Conservation (phyloP, 768 basidiomycete species). For the Lactarius sp. region DNA sequence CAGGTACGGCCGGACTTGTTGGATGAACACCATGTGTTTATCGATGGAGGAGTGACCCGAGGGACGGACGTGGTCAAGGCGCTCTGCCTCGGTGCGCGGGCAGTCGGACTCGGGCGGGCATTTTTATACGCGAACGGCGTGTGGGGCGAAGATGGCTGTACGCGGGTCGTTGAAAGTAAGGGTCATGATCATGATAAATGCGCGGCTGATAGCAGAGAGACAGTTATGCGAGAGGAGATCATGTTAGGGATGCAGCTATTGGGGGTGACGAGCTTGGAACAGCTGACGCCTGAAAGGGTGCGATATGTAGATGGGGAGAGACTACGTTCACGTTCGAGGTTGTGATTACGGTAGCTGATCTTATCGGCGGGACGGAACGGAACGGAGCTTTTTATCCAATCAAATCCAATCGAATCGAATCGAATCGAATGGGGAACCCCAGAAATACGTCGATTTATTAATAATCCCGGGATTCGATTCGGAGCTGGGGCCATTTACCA, state of each 20-base stretch:
- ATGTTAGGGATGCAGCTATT: constrained; percentile 38
- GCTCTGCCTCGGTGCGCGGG: constrained; percentile 44
- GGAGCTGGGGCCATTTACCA: no score
- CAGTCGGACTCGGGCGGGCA: constrained; percentile 42
- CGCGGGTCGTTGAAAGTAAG: constrained; percentile 30
- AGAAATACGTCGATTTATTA: background rate
- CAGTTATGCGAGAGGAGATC: constrained; percentile 41
- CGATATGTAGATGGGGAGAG: constrained; percentile 25
- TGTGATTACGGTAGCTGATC: background rate
- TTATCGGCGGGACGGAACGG: no score
- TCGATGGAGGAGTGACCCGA: constrained; percentile 44
- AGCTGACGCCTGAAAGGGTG: constrained; percentile 38
- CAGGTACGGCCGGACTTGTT: constrained; percentile 40
- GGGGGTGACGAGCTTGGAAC: constrained; percentile 37
- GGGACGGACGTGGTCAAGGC: constrained; percentile 48
- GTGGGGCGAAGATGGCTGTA: constrained; percentile 34
- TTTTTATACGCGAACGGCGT: constrained; percentile 40
- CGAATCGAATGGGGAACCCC: background rate
- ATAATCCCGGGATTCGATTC: no score
- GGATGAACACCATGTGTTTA: constrained; percentile 37
- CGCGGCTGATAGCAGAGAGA: background rate
- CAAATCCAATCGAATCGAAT: no score
- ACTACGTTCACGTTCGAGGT: constrained; percentile 4
- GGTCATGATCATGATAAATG: background rate
- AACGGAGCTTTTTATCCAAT: no score